Conservation (phyloP, 2,329 filamentous ascomycete species). For the Neofusicoccum ribis region DNA sequence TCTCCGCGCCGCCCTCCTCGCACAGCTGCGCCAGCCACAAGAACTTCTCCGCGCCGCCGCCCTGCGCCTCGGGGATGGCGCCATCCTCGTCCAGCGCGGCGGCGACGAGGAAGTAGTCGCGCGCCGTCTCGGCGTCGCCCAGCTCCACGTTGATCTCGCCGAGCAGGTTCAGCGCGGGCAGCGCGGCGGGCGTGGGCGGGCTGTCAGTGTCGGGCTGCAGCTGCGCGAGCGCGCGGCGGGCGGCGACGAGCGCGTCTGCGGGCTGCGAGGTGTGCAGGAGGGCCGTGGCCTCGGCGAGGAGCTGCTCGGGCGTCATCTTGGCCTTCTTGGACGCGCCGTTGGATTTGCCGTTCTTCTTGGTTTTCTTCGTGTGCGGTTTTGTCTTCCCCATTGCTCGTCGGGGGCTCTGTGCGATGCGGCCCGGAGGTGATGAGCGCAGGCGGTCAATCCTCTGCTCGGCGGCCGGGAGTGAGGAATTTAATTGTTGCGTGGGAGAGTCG, state of each 20-base stretch:
- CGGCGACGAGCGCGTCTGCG: conserved; percentile 57
- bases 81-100: conserved; percentile 77
- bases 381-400: conserved; percentile 51
- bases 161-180: conserved; percentile 71
- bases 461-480: background rate
- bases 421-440: background rate
- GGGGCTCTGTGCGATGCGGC: too few relatives aligned
- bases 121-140: conserved; percentile 76
- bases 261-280: conserved; percentile 61
- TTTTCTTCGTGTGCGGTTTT: conserved; percentile 47
- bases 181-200: conserved; percentile 45
- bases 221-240: conserved; percentile 54
- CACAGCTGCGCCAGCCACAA: conserved; percentile 90
- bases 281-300: conserved; percentile 58
- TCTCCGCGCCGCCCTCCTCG: conserved; percentile 61
- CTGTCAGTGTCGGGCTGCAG: conserved; percentile 42
- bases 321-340: conserved; percentile 44
- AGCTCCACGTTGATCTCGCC: conserved; percentile 81
- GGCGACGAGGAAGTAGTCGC: conserved; percentile 70
- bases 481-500: background rate
- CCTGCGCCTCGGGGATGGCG: conserved; percentile 65
- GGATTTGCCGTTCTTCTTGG: conserved; percentile 34
- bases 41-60: conserved; percentile 90
- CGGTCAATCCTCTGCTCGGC: background rate
- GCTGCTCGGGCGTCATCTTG: conserved; percentile 54